Percentiles rank a stretch among this genome's conserved stretches.
These are phyloP conservation scores for Solanum piurae DNA, from an alignment of 257 asterid species.

Conservation along the genomic window DNA sequence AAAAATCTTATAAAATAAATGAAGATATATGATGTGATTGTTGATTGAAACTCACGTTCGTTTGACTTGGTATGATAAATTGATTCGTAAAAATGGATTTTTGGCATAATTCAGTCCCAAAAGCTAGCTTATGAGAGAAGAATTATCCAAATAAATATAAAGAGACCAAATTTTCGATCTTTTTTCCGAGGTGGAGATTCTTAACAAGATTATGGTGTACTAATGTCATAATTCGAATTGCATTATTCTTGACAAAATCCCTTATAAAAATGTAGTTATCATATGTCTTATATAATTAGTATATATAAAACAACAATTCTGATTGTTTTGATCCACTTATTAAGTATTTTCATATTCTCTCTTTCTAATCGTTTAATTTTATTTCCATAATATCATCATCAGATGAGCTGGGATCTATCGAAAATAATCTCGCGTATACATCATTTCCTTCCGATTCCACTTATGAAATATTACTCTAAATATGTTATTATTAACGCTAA, in stretches of 20 bases:
- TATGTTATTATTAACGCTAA: background rate
- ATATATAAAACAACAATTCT: background rate
- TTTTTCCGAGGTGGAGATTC: accelerated
- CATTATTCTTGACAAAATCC: background rate
- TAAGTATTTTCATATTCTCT: background rate
- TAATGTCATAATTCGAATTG: background rate
- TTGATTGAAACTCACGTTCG: background rate
- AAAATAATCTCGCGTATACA: accelerated
- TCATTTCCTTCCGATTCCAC: background rate
- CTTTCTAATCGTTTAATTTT: background rate
- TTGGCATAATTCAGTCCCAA: accelerated
- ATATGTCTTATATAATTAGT: background rate
- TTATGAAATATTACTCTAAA: background rate
- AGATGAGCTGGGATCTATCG: background rate
- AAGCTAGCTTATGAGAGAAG: accelerated
- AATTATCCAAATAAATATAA: too few relatives aligned
- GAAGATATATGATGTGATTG: background rate
- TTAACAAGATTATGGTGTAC: background rate
- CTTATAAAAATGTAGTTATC: background rate
- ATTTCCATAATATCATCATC: background rate
- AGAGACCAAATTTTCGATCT: too few relatives aligned
- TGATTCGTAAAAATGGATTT: background rate
- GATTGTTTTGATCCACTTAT: background rate
- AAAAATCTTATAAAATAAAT: background rate
- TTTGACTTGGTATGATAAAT: background rate